phyloP scores from a whole-genome alignment of 140 eudicot genomes.

The Stevia rebaudiana region DNA sequence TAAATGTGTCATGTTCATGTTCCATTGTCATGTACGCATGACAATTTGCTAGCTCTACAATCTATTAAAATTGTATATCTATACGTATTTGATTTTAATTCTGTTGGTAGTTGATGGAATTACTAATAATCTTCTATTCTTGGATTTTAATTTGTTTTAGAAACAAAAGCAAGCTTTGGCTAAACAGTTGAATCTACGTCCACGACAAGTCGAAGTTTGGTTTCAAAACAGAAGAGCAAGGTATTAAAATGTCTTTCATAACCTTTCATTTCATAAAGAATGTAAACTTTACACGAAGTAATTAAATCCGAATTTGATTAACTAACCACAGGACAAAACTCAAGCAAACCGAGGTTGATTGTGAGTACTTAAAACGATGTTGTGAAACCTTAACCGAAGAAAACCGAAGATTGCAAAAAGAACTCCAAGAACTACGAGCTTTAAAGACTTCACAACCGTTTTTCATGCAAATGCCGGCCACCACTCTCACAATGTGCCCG shows the following conservation, averaged over 20 bases:
- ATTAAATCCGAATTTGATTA: not conserved
- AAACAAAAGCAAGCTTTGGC: constrained; percentile 90
- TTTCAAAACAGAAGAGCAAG: constrained; percentile 95
- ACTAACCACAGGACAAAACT: constrained; percentile 60
- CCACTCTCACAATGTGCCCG: constrained; percentile 98
- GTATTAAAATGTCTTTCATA: constrained; percentile 21
- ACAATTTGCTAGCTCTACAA: no score
- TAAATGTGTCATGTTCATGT: no score
- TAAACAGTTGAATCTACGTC: constrained; percentile 83
- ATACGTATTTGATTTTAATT: no score
- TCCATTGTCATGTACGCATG: no score
- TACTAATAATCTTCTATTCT: not conserved
- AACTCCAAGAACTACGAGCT: constrained; percentile 81
- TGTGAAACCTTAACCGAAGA: constrained; percentile 94
- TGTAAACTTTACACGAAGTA: not conserved
- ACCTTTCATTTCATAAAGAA: not conserved
- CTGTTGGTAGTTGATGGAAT: no score
- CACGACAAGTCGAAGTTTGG: constrained; percentile 99
- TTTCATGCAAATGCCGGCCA: constrained; percentile 89
- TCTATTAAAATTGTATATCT: no score
- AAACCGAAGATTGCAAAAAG: constrained; percentile 84
- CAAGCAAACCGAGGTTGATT: constrained; percentile 97
- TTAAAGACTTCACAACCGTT: constrained; percentile 73
- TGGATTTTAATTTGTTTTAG: constrained; percentile 35
- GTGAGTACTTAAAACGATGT: constrained; percentile 82